Conservation (phyloP, 345 rosid genomes). For the Turritis glabra region DNA sequence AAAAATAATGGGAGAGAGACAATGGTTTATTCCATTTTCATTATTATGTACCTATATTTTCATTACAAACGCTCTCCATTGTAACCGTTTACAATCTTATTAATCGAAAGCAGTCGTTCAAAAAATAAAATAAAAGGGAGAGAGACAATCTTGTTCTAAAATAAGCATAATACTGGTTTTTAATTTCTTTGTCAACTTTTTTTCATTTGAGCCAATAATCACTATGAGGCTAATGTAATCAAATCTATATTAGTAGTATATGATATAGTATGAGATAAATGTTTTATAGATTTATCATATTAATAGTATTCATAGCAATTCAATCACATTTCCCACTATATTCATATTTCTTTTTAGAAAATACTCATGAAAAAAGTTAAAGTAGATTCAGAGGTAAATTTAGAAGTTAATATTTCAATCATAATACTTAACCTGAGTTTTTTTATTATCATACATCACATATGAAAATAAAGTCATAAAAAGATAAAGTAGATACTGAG, state of each 20-base stretch:
- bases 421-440: neutral
- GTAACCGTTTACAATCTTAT: no score
- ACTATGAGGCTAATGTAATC: neutral
- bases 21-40: no score
- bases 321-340: no score
- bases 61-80: no score
- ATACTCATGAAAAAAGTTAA: no score
- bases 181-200: conserved; percentile 19
- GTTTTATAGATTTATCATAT: neutral
- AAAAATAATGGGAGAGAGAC: conserved; percentile 18
- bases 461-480: neutral
- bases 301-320: no score
- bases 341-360: no score
- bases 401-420: no score
- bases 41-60: no score
- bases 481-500: neutral
- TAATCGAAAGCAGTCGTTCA: no score
- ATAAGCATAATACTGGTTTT: neutral
- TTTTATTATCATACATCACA: neutral
- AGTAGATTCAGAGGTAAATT: no score
- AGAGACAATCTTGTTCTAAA: conserved; percentile 9
- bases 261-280: neutral
- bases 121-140: no score
- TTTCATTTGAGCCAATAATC: neutral
- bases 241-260: neutral